phyloP scores from a whole-genome alignment of 139 green algal species.

The Cymbomonas tetramitiformis region DNA sequence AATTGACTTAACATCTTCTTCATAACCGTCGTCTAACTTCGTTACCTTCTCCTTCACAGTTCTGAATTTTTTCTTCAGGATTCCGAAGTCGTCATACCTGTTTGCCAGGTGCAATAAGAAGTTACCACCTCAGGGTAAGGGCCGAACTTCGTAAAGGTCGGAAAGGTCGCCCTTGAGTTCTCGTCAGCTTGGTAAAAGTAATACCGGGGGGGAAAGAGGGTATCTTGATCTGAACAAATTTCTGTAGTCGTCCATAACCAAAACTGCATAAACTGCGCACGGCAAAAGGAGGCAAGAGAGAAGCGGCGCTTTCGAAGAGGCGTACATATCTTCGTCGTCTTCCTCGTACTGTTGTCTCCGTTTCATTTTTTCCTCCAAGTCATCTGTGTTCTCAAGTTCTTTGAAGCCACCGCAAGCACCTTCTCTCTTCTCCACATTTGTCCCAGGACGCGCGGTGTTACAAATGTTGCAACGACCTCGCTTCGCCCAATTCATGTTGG shows the following conservation, averaged over 20 bases:
- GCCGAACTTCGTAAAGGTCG: too few species aligned
- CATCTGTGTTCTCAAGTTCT: conserved; percentile 28
- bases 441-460: conserved; percentile 19
- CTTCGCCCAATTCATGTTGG: conserved; percentile 35
- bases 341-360: conserved; percentile 28
- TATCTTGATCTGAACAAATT: too few species aligned
- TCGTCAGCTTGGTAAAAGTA: too few species aligned
- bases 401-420: conserved; percentile 31
- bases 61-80: conserved; percentile 36
- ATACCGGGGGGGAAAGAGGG: too few species aligned
- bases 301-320: neutral
- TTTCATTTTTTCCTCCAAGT: conserved; percentile 22
- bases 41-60: too few species aligned
- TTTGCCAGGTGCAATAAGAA: conserved; percentile 17
- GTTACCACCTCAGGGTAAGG: neutral
- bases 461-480: conserved; percentile 32
- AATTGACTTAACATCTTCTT: too few species aligned
- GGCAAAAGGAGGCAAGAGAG: too few species aligned
- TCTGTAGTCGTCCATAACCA: too few species aligned
- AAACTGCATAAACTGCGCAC: too few species aligned
- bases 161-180: too few species aligned
- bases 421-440: conserved; percentile 16
- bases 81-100: conserved; percentile 36
- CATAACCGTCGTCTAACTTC: too few species aligned
- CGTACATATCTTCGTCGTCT: neutral